Percentiles rank a stretch among this genome's conserved stretches.
phyloP scores from a whole-genome alignment of 1,139 yeast species.

The Taphrina populina region DNA sequence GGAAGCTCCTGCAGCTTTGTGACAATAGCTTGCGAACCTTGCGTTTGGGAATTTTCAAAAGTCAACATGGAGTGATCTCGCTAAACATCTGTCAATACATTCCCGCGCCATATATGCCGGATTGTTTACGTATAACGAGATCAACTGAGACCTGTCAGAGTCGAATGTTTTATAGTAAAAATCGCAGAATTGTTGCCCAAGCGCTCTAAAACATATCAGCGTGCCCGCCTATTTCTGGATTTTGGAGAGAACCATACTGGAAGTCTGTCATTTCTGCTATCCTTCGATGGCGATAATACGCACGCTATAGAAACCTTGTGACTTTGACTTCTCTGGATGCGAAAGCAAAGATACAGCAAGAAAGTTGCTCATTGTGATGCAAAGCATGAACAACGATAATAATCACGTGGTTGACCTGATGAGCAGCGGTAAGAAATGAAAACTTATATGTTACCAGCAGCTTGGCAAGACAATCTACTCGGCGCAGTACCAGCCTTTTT shows the following conservation, averaged over 20 bases:
- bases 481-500: too few relatives aligned
- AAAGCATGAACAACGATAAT: too few relatives aligned
- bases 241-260: slow-evolving; percentile 4
- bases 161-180: slow-evolving; percentile 96
- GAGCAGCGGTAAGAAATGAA: too few relatives aligned
- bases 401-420: too few relatives aligned
- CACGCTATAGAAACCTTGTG: too few relatives aligned
- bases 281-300: too few relatives aligned
- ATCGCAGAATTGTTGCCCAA: slow-evolving; percentile 55
- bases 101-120: background rate
- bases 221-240: background rate
- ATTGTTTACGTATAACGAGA: slow-evolving; percentile 69
- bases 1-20: slow-evolving; percentile 87
- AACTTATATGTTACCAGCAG: too few relatives aligned
- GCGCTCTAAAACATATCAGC: slow-evolving; percentile 15
- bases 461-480: too few relatives aligned
- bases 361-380: too few relatives aligned
- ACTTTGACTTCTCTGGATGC: too few relatives aligned
- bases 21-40: slow-evolving; percentile 88
- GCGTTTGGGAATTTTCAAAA: slow-evolving; percentile 88
- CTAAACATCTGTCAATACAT: slow-evolving; percentile 42
- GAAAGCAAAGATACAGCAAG: too few relatives aligned
- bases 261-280: slow-evolving; percentile 29
- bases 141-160: slow-evolving; percentile 85
- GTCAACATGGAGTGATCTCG: slow-evolving; percentile 97